A percentile compares a stretch with the other conserved stretches of the same genome.
These are phyloP conservation scores for Clavispora asparagi DNA, from an alignment of 805 yeast species.

Conservation along the genomic window DNA sequence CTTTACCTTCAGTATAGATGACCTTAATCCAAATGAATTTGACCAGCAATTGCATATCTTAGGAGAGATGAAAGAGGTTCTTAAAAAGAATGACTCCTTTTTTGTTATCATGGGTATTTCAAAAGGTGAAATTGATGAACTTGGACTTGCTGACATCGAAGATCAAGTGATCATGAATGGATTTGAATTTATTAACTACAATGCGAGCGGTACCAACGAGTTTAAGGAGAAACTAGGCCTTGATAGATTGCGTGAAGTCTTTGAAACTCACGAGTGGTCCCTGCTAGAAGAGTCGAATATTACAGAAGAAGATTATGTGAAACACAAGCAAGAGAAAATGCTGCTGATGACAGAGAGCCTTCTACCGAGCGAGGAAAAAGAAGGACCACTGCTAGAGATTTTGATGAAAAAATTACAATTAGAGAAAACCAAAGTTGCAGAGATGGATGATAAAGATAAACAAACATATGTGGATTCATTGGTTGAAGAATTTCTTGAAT, in stretches of 20 bases:
- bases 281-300: slow-evolving; percentile 11
- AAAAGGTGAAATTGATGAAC: slow-evolving; percentile 5
- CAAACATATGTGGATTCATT: slow-evolving; percentile 28
- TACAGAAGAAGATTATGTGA: slow-evolving; percentile 13
- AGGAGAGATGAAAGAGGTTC: slow-evolving; percentile 3
- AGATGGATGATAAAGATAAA: slow-evolving; percentile 22
- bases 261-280: slow-evolving; percentile 48
- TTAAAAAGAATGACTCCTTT: slow-evolving; percentile 24
- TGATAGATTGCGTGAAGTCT: slow-evolving; percentile 39
- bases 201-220: slow-evolving; percentile 33
- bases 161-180: slow-evolving; percentile 35
- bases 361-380: slow-evolving; percentile 9
- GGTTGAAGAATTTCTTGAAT: slow-evolving; percentile 36
- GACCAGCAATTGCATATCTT: slow-evolving; percentile 12
- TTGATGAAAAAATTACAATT: slow-evolving; percentile 27
- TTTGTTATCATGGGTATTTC: slow-evolving; percentile 29
- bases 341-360: slow-evolving; percentile 24
- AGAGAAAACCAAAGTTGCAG: slow-evolving; percentile 29
- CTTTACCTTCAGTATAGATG: slow-evolving; percentile 30
- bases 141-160: slow-evolving; percentile 26
- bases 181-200: slow-evolving; percentile 37
- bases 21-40: slow-evolving; percentile 17
- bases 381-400: slow-evolving; percentile 20
- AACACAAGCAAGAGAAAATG: slow-evolving; percentile 17
- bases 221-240: slow-evolving; percentile 39